Evolutionary conservation across 805 yeast genomes (phyloP).

Genomic region (Saccharomycopsis fermentans): DNA sequence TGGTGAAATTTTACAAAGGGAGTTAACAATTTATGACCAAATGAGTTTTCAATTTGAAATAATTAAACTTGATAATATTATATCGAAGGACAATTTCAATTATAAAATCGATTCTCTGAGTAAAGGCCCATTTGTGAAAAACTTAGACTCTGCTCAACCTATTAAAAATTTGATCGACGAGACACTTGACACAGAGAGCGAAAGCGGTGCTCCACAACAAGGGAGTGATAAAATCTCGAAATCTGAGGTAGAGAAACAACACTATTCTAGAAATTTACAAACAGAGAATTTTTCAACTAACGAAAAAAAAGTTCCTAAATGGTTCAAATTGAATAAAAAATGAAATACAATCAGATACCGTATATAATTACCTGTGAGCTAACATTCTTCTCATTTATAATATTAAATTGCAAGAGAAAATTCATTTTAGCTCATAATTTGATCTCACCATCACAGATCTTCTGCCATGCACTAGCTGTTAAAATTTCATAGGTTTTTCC

Average conservation of each 20-base stretch:
- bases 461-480: conserved; percentile 46
- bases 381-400: no score
- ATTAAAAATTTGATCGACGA: conserved; percentile 5
- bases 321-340: conserved; percentile 27
- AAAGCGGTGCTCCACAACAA: background rate
- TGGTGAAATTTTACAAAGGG: conserved; percentile 19
- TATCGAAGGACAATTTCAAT: background rate
- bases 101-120: conserved; percentile 13
- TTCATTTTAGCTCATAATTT: conserved; percentile 5
- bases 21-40: conserved; percentile 20
- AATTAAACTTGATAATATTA: conserved; percentile 20
- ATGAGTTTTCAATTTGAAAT: conserved; percentile 14
- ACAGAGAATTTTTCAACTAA: background rate
- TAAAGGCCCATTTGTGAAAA: conserved; percentile 21
- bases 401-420: no score
- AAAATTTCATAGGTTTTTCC: conserved; percentile 44
- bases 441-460: conserved; percentile 20
- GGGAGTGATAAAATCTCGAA: background rate
- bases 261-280: background rate
- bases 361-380: no score
- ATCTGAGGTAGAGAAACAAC: background rate
- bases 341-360: conserved; percentile 3
- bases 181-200: conserved; percentile 7
- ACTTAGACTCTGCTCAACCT: conserved; percentile 5
- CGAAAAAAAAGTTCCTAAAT: conserved; percentile 24